phyloP scores from a whole-genome alignment of 2,329 filamentous ascomycete species.

The Fusarium sp. region DNA sequence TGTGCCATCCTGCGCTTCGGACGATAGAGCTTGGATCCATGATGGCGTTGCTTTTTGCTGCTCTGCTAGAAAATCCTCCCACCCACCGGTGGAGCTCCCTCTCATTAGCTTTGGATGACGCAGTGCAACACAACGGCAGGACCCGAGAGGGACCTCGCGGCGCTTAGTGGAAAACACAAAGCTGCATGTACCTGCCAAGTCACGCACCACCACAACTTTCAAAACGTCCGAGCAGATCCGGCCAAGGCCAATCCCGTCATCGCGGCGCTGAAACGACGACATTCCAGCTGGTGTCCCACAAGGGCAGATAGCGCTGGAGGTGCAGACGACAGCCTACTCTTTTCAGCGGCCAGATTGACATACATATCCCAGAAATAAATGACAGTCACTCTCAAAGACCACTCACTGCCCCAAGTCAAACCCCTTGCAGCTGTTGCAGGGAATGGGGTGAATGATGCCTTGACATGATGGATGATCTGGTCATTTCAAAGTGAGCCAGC shows the following conservation, averaged over 20 bases:
- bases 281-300: constrained; percentile 19
- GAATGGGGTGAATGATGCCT: constrained; percentile 39
- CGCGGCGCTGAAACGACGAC: constrained; percentile 32
- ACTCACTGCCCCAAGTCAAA: background rate
- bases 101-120: constrained; percentile 35
- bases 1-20: constrained; percentile 7
- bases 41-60: constrained; percentile 13
- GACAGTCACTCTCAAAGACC: background rate
- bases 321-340: constrained; percentile 24
- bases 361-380: background rate
- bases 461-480: constrained; percentile 46
- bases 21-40: constrained; percentile 36
- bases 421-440: constrained; percentile 23
- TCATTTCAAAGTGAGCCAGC: constrained; percentile 39
- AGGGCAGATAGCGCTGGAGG: background rate
- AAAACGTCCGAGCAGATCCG: constrained; percentile 28
- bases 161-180: background rate
- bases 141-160: constrained; percentile 24
- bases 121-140: constrained; percentile 24
- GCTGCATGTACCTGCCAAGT: constrained; percentile 33
- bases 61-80: constrained; percentile 13
- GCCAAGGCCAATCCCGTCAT: constrained; percentile 35
- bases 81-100: constrained; percentile 27
- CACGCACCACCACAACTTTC: constrained; percentile 11
- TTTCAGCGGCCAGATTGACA: background rate